phyloP scores from a whole-genome alignment of 2,329 filamentous ascomycete genomes.

The Amauroascus verrucosus region DNA sequence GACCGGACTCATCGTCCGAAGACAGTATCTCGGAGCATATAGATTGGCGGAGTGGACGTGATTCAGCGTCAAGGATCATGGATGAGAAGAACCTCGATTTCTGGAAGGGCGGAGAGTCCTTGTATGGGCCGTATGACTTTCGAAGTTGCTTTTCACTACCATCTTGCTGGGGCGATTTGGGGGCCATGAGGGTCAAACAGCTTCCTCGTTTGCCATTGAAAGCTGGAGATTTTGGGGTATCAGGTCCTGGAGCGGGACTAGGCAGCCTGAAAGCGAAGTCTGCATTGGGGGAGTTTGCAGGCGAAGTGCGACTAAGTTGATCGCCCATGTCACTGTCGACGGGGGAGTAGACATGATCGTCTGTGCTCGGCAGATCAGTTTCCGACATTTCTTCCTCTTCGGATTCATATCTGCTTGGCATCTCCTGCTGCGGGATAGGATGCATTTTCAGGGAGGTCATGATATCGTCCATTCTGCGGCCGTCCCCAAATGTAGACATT shows the following conservation, averaged over 20 bases:
- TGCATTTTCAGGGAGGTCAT: constrained; percentile 7
- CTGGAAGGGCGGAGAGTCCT: constrained; percentile 7
- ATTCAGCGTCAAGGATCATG: constrained; percentile 8
- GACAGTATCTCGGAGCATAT: constrained; percentile 15
- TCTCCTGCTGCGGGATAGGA: constrained; percentile 4
- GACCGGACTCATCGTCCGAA: constrained; percentile 16
- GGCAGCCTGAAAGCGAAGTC: constrained; percentile 9
- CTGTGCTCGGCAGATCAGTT: constrained; percentile 8
- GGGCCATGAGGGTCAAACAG: constrained; percentile 9
- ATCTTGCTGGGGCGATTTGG: not conserved
- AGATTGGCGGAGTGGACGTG: constrained; percentile 9
- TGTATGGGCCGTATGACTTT: constrained; percentile 5
- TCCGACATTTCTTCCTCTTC: constrained; percentile 19
- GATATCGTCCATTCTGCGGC: not conserved
- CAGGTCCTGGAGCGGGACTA: constrained; percentile 2
- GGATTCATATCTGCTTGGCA: constrained; percentile 16
- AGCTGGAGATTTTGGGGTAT: not conserved
- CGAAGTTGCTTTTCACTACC: not conserved
- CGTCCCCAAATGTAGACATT: not conserved
- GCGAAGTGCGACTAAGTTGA: not conserved
- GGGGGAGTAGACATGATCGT: constrained; percentile 15
- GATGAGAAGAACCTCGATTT: constrained; percentile 8
- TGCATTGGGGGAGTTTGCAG: not conserved
- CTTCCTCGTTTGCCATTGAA: constrained; percentile 3
- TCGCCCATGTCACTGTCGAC: constrained; percentile 13